Evolutionary conservation across 768 basidiomycete genomes (phyloP), one percentile per base, ranked within the genome.

Genomic region (Tricholoma flavovirens): DNA sequence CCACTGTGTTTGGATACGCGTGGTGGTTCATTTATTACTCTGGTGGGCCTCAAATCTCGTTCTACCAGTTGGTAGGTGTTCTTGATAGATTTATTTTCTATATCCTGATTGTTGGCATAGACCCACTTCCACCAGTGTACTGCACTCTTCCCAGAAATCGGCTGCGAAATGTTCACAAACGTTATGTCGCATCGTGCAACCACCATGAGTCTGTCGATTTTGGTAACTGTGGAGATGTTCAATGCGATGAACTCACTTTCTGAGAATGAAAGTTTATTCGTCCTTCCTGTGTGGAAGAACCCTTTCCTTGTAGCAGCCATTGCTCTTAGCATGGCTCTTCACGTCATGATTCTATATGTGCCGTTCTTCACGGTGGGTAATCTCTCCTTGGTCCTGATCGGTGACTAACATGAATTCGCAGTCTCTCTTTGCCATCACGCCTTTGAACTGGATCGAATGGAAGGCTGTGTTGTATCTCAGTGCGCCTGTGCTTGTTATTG

Each of bases 1-100:
- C 93, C 4, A 98, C 96, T 22, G 96, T 99, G 22, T 93, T 89
- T 62, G 96, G 95, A 49, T 99, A 99, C 66, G 96, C 93, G 0
- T 99, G 96, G 96, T 98, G 96, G 96, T 99, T 99, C 76, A 76
- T 96, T 65, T 89, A 86, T 71, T 98, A 98, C 70, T 65, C 79
- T 14, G 88, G 81, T 46, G 96, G 96, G 1, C 96, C 96, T 4
- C 92, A 94, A 66, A 98, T 99, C 65, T 80, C 90, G 3, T 98
- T 90, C 78, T 77, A 91, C 66, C 92, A 99, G 72, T 76, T 99
- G 59, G 95, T 97, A 64, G 66, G 90, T 80, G 33, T 45, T 40
- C 21, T 50, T 52, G 54, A 26, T 56, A 33, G 7, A 50, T 55
- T 46, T 58, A 15, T 9, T n/a, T 17, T 29, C 21, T 15, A 35